These are phyloP conservation scores for Lipomyces yamanashiensis DNA, from an alignment of 805 yeast genomes.

Conservation along the genomic window DNA sequence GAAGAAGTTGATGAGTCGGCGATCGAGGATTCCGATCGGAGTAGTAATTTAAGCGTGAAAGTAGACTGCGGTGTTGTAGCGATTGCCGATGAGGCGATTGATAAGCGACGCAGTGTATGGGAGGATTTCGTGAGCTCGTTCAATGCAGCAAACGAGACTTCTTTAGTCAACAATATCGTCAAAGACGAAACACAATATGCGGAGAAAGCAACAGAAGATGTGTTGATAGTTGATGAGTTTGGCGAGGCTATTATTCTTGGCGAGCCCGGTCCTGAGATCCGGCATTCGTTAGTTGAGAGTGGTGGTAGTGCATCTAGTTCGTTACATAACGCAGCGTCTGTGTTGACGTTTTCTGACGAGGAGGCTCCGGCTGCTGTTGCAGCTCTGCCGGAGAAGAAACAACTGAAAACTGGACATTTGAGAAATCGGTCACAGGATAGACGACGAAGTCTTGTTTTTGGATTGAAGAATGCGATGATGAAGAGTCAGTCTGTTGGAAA, in stretches of 20 bases:
- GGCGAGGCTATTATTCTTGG: slow-evolving; percentile 37
- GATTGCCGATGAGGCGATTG: not conserved
- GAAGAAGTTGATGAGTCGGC: slow-evolving; percentile 20
- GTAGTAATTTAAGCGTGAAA: not conserved
- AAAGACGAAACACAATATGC: not conserved
- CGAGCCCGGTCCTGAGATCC: slow-evolving; percentile 44
- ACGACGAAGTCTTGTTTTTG: slow-evolving; percentile 18
- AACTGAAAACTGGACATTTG: not conserved
- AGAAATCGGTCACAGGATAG: slow-evolving; percentile 9
- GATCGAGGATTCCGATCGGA: slow-evolving; percentile 1
- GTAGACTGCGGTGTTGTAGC: not conserved
- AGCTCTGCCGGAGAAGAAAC: not conserved
- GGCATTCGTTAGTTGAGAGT: slow-evolving; percentile 14
- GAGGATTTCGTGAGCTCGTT: slow-evolving; percentile 35
- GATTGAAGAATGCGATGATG: slow-evolving; percentile 28
- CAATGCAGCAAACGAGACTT: not conserved
- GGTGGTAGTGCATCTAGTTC: slow-evolving; percentile 8
- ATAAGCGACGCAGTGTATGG: slow-evolving; percentile 31
- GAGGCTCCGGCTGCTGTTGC: not conserved
- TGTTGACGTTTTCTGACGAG: slow-evolving; percentile 18
- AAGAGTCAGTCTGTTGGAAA: slow-evolving; percentile 27
- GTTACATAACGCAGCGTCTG: slow-evolving; percentile 24
- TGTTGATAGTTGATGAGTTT: slow-evolving; percentile 23
- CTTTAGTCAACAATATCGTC: not conserved
- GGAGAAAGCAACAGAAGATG: slow-evolving; percentile 14